These are phyloP conservation scores for Debaryomyces castellii DNA, from an alignment of 805 yeast genomes.

Conservation along the genomic window DNA sequence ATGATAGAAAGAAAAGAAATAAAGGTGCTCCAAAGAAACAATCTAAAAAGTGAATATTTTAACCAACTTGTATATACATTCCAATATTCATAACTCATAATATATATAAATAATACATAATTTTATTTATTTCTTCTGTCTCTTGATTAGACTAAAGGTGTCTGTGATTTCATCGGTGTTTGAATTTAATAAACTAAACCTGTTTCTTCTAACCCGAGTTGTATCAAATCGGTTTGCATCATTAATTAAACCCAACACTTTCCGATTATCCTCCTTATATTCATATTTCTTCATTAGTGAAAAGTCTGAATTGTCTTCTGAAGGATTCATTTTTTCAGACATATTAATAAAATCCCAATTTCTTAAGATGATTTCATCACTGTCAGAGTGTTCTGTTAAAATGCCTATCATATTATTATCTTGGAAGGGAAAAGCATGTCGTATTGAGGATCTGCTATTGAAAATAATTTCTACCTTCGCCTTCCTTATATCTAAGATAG, in stretches of 20 bases:
- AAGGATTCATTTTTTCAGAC: not conserved
- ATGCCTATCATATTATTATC: conserved; percentile 1
- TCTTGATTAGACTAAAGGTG: conserved; percentile 21
- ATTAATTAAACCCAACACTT: conserved; percentile 10
- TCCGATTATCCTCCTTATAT: conserved; percentile 10
- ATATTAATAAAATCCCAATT: conserved; percentile 3
- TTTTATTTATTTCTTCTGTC: conserved; percentile 5
- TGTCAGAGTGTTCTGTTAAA: not conserved
- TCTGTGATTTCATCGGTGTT: conserved; percentile 25
- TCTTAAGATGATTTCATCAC: not conserved
- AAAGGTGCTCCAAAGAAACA: conserved; percentile 85
- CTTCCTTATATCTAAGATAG: conserved; percentile 1
- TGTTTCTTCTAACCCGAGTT: conserved; percentile 7
- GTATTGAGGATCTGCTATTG: not conserved
- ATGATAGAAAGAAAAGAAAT: conserved; percentile 74
- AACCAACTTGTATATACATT: conserved; percentile 7
- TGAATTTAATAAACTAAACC: conserved; percentile 6
- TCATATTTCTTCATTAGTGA: conserved; percentile 7
- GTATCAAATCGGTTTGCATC: conserved; percentile 11
- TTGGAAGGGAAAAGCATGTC: not conserved
- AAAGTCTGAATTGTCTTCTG: conserved; percentile 9
- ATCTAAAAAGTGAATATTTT: conserved; percentile 14
- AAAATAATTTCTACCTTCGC: conserved; percentile 4
- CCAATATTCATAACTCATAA: not conserved
- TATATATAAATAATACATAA: not conserved